Conservation (phyloP, 169 alveolate species). For the Plasmodium malariae region DNA sequence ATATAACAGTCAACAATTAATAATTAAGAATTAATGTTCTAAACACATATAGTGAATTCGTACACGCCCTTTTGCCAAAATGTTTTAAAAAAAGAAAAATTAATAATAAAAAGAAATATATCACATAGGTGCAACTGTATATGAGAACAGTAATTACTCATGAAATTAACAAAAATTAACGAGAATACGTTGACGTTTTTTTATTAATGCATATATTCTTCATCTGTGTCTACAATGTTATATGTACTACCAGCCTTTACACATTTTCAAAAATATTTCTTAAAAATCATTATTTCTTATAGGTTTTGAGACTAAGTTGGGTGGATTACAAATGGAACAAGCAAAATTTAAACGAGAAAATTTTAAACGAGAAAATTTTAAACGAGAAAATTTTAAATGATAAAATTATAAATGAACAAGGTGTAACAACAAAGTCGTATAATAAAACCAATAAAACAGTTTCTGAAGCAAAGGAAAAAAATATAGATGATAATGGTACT, state of each 20-base stretch:
- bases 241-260: background rate
- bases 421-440: background rate
- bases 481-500: background rate
- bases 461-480: conserved; percentile 13
- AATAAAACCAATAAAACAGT: conserved; percentile 30
- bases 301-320: conserved; percentile 75
- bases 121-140: too few relatives aligned
- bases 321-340: conserved; percentile 12
- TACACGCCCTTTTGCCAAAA: too few relatives aligned
- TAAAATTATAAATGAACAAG: conserved; percentile 1
- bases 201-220: background rate
- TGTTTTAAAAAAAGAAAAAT: too few relatives aligned
- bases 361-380: background rate
- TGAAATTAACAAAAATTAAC: too few relatives aligned
- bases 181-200: background rate
- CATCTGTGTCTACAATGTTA: background rate
- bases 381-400: background rate
- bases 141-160: too few relatives aligned
- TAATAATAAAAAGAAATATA: too few relatives aligned
- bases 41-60: too few relatives aligned
- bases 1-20: too few relatives aligned
- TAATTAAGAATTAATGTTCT: too few relatives aligned
- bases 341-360: background rate
- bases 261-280: too few relatives aligned
- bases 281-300: background rate